These are phyloP conservation scores for Exophiala lecanii-corni DNA, from an alignment of 2,329 filamentous ascomycete genomes.

Conservation along the genomic window DNA sequence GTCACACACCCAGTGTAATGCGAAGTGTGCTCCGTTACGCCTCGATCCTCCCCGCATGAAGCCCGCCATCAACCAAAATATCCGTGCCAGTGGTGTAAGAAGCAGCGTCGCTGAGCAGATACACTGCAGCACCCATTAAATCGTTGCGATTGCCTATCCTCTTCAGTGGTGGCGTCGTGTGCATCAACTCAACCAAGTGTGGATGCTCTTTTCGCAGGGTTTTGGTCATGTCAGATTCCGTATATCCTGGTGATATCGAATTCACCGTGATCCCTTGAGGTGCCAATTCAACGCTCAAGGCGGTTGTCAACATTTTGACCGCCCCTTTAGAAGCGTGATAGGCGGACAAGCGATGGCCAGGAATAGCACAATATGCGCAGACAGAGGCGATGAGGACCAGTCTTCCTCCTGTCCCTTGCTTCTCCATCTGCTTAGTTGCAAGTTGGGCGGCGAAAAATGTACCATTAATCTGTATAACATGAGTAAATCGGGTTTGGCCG, in stretches of 20 bases:
- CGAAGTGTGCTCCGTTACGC: not conserved
- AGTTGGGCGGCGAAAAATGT: conserved; percentile 46
- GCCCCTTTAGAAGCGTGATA: conserved; percentile 40
- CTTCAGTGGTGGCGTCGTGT: conserved; percentile 10
- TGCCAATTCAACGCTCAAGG: conserved; percentile 44
- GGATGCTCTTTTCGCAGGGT: conserved; percentile 32
- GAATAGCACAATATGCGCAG: conserved; percentile 13
- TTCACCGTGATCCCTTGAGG: conserved; percentile 45
- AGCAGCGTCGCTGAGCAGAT: conserved; percentile 38
- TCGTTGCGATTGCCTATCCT: conserved; percentile 36
- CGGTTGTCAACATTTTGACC: conserved; percentile 39
- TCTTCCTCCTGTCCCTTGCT: conserved; percentile 39
- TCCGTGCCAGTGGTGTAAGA: conserved; percentile 39
- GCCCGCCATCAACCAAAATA: conserved; percentile 32
- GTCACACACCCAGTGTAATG: no score
- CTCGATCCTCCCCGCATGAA: conserved; percentile 30
- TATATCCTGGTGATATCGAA: conserved; percentile 41
- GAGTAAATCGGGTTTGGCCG: conserved; percentile 7
- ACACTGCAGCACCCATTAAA: conserved; percentile 38
- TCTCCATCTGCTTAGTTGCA: conserved; percentile 48
- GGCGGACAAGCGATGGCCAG: conserved; percentile 31
- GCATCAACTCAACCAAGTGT: conserved; percentile 14
- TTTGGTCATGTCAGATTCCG: conserved; percentile 44
- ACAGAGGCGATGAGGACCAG: conserved; percentile 24
- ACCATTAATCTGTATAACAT: conserved; percentile 43